Evolutionary conservation across 129 eudicot genomes (phyloP).

Genomic region (Cynara cardunculus): DNA sequence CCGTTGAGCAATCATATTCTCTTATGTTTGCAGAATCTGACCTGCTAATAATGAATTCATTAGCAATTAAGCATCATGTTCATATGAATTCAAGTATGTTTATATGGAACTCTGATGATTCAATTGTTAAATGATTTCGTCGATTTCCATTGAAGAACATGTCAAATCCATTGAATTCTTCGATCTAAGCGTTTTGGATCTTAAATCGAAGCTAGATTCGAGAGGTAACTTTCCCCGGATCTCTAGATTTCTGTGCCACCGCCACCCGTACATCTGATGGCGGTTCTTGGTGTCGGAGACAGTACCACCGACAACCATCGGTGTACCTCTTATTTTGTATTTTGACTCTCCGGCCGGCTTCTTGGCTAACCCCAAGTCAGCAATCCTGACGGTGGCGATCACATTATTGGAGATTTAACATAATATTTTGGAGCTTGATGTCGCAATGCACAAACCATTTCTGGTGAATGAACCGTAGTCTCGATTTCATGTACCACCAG

Average conservation of each 20-base stretch:
- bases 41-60: not conserved
- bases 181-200: not conserved
- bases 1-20: not conserved
- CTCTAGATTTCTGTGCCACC: too few relatives aligned
- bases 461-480: not conserved
- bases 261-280: too few relatives aligned
- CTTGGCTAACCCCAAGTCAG: too few relatives aligned
- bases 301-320: too few relatives aligned
- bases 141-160: not conserved
- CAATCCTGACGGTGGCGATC: too few relatives aligned
- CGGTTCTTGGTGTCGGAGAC: too few relatives aligned
- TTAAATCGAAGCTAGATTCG: too few relatives aligned
- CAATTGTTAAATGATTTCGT: not conserved
- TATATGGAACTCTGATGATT: not conserved
- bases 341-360: too few relatives aligned
- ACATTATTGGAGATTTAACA: too few relatives aligned
- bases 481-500: not conserved
- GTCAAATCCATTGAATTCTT: not conserved
- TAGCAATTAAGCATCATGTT: not conserved
- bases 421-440: not conserved
- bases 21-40: not conserved
- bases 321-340: too few relatives aligned
- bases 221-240: too few relatives aligned
- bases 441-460: not conserved
- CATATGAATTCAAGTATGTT: not conserved